Evolutionary conservation across 768 basidiomycete species (phyloP), one percentile per base, ranked within the genome.

Genomic region (Lactarius deliciosus): DNA sequence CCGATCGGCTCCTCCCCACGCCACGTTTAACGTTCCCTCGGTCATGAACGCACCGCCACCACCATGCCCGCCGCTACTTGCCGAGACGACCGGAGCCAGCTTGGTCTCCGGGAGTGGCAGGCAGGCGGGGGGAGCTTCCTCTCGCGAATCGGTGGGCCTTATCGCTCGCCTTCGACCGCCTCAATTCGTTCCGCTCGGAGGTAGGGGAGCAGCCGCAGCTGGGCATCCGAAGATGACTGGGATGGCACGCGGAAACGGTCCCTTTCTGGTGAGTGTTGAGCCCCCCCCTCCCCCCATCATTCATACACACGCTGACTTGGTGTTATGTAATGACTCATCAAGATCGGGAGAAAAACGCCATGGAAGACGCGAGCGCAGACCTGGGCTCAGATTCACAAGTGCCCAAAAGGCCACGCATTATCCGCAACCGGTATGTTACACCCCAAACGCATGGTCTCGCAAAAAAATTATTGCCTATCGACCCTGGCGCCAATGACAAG

Each of bases 321-420:
- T 40, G 10, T 50, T 32, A 66, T 61, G 62, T 56, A 65, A 63
- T 57, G 28, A 55, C 30, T 36, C 38, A 43, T 66, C 34, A 68
- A 89, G 89, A 89, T 73, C 89, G 89, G 34, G 88, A 90, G 55
- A 85, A 84, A 73, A 88, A 85, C 56, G 70, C 77, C 41, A 77
- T 73, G 81, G 66, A 72, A 65, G 72, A 77, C 2, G 53, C 68
- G 56, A 71, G 77, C 43, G 75, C 73, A 18, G 72, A 76, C 5
- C 76, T 75, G 50, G 75, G 75, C 28, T 84, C 86, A 53, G 63
- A 75, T 9, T 72, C 72, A 61, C 79, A 79, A 72, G 79, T 85
- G 47, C 80, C 82, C 22, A 91, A 91, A 72, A 83, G 89, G 50
- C 83, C 82, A 28, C 83, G 83, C 63, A 81, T 88, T 59, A 83